Base-by-base conservation (phyloP, 2,329 filamentous ascomycete species). In the Aureobasidium sp. region DNA sequence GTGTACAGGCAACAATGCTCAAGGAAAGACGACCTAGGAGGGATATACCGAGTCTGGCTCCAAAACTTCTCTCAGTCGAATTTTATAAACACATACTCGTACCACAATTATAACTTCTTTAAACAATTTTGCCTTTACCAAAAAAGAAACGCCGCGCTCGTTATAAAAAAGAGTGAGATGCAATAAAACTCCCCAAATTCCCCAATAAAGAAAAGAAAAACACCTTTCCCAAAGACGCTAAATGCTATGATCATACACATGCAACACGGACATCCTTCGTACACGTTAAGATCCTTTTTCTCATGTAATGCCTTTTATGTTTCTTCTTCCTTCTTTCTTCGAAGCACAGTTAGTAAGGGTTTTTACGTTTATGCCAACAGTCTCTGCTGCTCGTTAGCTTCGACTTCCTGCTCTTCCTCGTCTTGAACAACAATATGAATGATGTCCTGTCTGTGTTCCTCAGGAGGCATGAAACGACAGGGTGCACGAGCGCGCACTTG, bases 391-490 rank as follows among this genome's bases (percentile, higher is more conserved):
- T 59, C 57, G 27, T 29, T 45, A 5, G 34, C 45, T n/a, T 59
- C 44, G n/a, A 39, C 32, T 59, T 50, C 44, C 45, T 41, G 32
- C 45, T 59, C 57, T 57, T 57, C 53, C 45, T 61, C 58, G 30
- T 61, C 47, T n/a, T 67, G 55, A 3, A 68, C 62, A n/a, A 47
- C 55, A 48, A 67, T 67, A 44, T 63, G 65, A 15, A 68, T 65
- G 49, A 68, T 54, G 2, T 65, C 63, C 39, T 62, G 49, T 48
- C 54, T 64, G 32, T 48, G 44, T 30, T 59, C 57, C 27, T 69
- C 65, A 5, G 66, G 64, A 2, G 67, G 68, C 62, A 70, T 67
- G 50, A 73, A 66, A 11, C 64, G 55, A 60, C 68, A 71, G 10
- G 68, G 65, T 1, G 67, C 71, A 5, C 65, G 65, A 11, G 65